Percentiles rank a stretch among this genome's conserved stretches.
These are phyloP conservation scores for Ophiostoma piceae DNA, from an alignment of 2,329 filamentous ascomycete genomes.

Conservation along the genomic window DNA sequence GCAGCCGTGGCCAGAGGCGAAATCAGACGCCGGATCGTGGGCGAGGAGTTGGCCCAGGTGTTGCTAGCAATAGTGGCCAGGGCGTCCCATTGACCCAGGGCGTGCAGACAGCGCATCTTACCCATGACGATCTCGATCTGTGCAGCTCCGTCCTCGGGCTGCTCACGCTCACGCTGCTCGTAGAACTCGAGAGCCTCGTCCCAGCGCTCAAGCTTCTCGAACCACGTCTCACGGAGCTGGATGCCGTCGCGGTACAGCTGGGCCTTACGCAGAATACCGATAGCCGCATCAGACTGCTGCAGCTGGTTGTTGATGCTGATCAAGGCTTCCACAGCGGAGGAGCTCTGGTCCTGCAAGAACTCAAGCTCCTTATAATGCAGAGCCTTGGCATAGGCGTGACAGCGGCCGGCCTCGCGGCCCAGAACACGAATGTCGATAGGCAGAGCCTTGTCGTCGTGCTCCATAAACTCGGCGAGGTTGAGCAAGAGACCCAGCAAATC, in stretches of 20 bases:
- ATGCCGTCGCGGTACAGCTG: conserved; percentile 92
- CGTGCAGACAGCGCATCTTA: conserved; percentile 98
- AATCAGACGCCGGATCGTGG: conserved; percentile 84
- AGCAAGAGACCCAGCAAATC: conserved; percentile 91
- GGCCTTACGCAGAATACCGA: conserved; percentile 93
- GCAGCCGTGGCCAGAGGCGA: conserved; percentile 91
- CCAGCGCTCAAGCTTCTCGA: conserved; percentile 97
- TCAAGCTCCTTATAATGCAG: conserved; percentile 98
- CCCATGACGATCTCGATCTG: conserved; percentile 97
- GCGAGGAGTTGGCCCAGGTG: conserved; percentile 85
- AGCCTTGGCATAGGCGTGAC: conserved; percentile 96
- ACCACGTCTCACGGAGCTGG: conserved; percentile 96
- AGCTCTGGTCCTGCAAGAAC: conserved; percentile 95
- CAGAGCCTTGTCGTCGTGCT: conserved; percentile 96
- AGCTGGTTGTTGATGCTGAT: conserved; percentile 99
- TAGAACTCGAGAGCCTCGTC: conserved; percentile 93
- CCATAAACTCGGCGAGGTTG: conserved; percentile 98
- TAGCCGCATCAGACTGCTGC: conserved; percentile 96
- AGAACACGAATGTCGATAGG: conserved; percentile 95
- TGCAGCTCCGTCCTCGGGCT: conserved; percentile 49
- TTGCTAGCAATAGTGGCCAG: conserved; percentile 83
- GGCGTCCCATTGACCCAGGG: conserved; percentile 94
- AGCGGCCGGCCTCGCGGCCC: conserved; percentile 90
- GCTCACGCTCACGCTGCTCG: conserved; percentile 72
- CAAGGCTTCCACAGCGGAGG: conserved; percentile 88